Conservation (phyloP, 805 yeast species). For the Wickerhamiella spandovensis region DNA sequence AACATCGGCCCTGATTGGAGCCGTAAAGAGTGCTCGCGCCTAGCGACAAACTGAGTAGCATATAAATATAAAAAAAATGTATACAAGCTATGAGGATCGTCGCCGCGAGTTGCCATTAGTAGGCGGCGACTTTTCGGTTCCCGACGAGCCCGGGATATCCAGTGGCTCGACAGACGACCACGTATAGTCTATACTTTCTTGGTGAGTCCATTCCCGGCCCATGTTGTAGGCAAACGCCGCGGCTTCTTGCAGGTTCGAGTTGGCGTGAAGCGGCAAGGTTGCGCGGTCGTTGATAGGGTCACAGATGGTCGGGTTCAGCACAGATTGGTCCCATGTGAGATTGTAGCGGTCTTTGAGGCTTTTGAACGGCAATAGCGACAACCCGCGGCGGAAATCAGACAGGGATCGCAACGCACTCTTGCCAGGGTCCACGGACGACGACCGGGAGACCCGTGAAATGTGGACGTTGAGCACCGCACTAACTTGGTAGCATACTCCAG, state of each 20-base stretch:
- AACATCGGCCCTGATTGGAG: conserved; percentile 80
- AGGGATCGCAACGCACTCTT: conserved; percentile 8
- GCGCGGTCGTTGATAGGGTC: conserved; percentile 25
- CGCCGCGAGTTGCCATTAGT: neutral
- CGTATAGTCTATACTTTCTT: conserved; percentile 19
- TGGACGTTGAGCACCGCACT: conserved; percentile 22
- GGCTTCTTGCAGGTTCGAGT: conserved; percentile 28
- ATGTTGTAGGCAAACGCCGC: conserved; percentile 28
- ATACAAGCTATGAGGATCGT: neutral
- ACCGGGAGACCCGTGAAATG: conserved; percentile 8
- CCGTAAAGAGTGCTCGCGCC: conserved; percentile 45
- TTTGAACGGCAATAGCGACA: conserved; percentile 15
- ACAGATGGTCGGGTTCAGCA: conserved; percentile 14
- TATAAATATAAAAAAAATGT: neutral
- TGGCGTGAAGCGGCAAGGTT: conserved; percentile 27
- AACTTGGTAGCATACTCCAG: conserved; percentile 22
- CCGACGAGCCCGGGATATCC: neutral
- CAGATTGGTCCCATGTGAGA: conserved; percentile 14
- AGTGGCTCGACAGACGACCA: conserved; percentile 16
- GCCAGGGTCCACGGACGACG: conserved; percentile 3
- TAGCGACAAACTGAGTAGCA: neutral
- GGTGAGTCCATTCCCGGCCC: conserved; percentile 26
- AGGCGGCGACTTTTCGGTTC: neutral
- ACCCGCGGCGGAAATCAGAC: conserved; percentile 22
- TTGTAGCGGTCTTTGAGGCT: conserved; percentile 13